Evolutionary conservation across 805 yeast species (phyloP), one percentile per base, ranked within the genome.

Genomic region (Yueomyces sp.): DNA sequence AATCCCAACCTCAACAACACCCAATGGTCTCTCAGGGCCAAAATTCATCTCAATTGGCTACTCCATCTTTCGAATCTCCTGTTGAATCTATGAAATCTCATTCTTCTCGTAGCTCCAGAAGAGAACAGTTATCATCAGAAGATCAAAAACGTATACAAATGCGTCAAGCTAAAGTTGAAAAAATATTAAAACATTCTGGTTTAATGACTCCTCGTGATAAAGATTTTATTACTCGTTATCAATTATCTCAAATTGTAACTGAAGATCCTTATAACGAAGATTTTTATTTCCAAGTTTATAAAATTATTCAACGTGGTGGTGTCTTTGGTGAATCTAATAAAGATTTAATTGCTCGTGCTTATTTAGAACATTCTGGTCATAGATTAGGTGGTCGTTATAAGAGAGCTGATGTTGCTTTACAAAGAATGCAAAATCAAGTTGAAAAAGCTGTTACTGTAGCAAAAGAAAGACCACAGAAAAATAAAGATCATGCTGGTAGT

Each of bases 211-310:
- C 95, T 45, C 84, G 90, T 67, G 98, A 92, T 63, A 88, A 88
- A 66, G 96, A 90, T 65, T 87, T 85, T 58, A 90, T 92, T 41
- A 86, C 96, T 39, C 76, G 96, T 60, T 81, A 88, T 58, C 98
- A 92, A 65, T 73, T 92, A 49, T 86, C 95, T 41, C 96, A 88
- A 62, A 83, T 92, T 64, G 96, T 92, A 41, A 84, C 96, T 8
- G 96, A 88, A 45, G 97, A 92, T 64, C 98, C 98, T 11, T 85
- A 84, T 63, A 86, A 85, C 57, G 98, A 92, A 64, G 98, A 92
- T 67, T 92, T 90, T 58, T 92, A 92, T 60, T 85, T 81, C 57
- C 97, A 92, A 64, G 96, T 92, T 38, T 85, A 77, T 65, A 83
- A 88, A 55, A 77, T 82, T 50, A 69, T 84, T 49, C 80, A 81